Base-by-base conservation (phyloP, 2,329 filamentous ascomycete genomes). In the Cercospora canescens region DNA sequence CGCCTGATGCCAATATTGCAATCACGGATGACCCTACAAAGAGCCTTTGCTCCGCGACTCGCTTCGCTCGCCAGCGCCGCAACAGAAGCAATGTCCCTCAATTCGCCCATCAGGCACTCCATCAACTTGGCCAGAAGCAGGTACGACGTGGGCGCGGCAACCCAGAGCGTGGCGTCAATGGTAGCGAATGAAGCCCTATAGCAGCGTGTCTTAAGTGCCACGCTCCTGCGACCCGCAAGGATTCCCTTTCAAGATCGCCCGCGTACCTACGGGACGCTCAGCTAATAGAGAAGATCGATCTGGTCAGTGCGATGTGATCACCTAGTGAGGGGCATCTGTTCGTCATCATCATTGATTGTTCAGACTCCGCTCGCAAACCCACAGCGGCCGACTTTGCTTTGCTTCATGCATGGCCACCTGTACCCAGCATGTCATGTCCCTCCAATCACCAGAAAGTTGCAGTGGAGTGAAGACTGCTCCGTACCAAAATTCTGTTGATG, bases 141-240 rank as follows among this genome's bases (percentile, higher is more conserved):
- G 11, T 60, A 45, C 57, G 34, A 35, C 28, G 52, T 35, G 21
- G 52, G 37, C 57, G 18, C 57, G 39, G 26, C 57, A 24, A 45
- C 37, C 30, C 34, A 35, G 26, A 30, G 35, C 28, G 48, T 14
- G 14, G 30, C 52, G 21, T n/a, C 34, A 41, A 18, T 45, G 48
- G 48, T 55, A 45, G 48, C 60, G 60, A 55, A 34, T 55, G 24
- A 35, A 55, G 12, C 30, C 30, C 48, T 62, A 62, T 55, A 62
- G 37, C 16, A 32, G 50, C 48, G 28, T 32, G 48, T 55, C 26
- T 39, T 62, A 62, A 61, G 59, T 34, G 59, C 59, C 45, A 54
- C 59, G 30, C n/a, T 61, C 24, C 41, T 61, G 59, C 41, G 14
- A 18, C n/a, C 21, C 30, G 50, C 59, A 61, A 52, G 59, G 59